Evolutionary conservation across 2,329 filamentous ascomycete genomes (phyloP).

Genomic region (Cladosporium sp.): DNA sequence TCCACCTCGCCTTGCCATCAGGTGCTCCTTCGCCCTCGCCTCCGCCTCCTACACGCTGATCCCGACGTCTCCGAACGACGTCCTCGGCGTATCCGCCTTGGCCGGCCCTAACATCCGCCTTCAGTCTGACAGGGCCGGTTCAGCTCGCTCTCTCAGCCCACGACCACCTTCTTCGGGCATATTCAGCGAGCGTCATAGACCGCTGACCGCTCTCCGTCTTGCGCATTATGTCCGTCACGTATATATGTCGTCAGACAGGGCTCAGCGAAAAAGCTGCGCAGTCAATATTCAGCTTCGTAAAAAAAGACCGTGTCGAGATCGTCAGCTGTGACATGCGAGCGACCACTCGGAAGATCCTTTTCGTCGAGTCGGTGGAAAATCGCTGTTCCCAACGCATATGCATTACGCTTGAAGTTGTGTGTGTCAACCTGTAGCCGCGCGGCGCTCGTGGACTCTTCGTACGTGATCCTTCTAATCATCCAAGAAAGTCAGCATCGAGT

Average conservation of each 20-base stretch:
- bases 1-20: neutral
- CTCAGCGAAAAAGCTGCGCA: neutral
- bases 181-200: slow-evolving; percentile 8
- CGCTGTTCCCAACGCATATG: neutral
- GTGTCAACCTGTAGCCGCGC: slow-evolving; percentile 19
- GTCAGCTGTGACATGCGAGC: neutral
- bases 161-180: neutral
- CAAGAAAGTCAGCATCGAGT: slow-evolving; percentile 15
- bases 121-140: slow-evolving; percentile 10
- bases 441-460: slow-evolving; percentile 27
- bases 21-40: neutral
- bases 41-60: neutral
- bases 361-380: neutral
- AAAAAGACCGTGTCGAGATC: neutral
- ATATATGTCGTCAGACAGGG: slow-evolving; percentile 10
- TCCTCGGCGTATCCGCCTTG: neutral
- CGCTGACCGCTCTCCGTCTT: slow-evolving; percentile 4
- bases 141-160: slow-evolving; percentile 9
- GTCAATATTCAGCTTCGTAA: neutral
- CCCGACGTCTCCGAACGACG: neutral
- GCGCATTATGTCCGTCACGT: slow-evolving; percentile 9
- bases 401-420: neutral
- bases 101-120: slow-evolving; percentile 7
- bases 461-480: slow-evolving; percentile 28
- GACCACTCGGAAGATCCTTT: neutral